Conservation (phyloP, 331 rosid genomes). For the Acacia concinna region DNA sequence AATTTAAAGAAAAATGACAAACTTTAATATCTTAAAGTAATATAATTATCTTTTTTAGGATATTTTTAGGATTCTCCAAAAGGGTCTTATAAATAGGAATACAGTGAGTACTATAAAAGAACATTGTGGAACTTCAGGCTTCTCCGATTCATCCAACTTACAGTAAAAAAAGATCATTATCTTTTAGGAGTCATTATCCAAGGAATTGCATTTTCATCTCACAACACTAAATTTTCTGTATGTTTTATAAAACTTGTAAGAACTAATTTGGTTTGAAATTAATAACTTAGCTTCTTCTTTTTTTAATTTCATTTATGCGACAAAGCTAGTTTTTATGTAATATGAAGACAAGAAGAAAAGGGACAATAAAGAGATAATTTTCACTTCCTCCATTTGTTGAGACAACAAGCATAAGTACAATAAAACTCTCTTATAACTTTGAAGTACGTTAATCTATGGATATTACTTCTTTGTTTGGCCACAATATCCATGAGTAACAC, state of each 20-base stretch:
- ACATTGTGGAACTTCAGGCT: too few species aligned
- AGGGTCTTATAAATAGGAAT: too few species aligned
- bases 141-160: too few species aligned
- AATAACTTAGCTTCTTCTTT: neutral
- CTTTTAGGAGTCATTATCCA: neutral
- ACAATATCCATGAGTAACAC: neutral
- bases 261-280: neutral
- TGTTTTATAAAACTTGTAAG: neutral
- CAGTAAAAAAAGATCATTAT: too few species aligned
- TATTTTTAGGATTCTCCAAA: too few species aligned
- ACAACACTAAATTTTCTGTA: neutral
- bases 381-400: neutral
- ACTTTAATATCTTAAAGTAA: too few species aligned
- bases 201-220: neutral
- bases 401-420: neutral
- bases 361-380: neutral
- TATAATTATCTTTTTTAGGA: too few species aligned
- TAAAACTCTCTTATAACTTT: neutral
- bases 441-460: neutral
- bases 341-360: neutral
- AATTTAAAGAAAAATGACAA: too few species aligned
- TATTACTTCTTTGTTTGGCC: neutral
- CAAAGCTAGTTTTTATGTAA: neutral
- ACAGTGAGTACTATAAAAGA: too few species aligned
- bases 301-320: neutral